These are phyloP conservation scores for Pseudogymnoascus sp. DNA, from an alignment of 2,329 filamentous ascomycete genomes.

Conservation along the genomic window DNA sequence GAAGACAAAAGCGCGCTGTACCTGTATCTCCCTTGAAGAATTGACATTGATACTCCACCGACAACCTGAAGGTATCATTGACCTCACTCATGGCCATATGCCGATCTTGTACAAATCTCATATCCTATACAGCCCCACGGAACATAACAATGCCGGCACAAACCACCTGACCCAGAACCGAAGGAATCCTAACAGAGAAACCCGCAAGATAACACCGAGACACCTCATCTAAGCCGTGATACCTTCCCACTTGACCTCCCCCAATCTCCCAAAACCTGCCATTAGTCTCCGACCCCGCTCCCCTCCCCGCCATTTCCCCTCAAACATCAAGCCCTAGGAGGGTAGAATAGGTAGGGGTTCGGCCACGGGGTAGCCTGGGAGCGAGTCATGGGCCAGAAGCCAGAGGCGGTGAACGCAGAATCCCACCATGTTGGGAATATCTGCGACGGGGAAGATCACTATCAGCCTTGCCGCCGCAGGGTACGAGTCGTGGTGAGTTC, in stretches of 20 bases:
- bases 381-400: slow-evolving; percentile 1
- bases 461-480: background rate
- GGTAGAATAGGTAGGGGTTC: background rate
- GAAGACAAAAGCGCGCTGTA: background rate
- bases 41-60: background rate
- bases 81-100: background rate
- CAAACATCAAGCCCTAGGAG: background rate
- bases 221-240: background rate
- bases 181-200: background rate
- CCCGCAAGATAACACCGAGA: background rate
- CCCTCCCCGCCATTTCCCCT: background rate
- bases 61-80: background rate
- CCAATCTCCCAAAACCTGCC: background rate
- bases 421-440: background rate
- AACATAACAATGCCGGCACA: background rate
- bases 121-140: background rate
- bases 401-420: background rate
- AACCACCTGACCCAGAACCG: background rate
- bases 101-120: background rate
- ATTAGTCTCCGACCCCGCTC: background rate
- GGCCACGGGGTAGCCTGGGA: background rate
- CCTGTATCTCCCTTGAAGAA: background rate
- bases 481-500: slow-evolving; percentile 2
- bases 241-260: background rate
- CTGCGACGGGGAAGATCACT: background rate